Conservation (phyloP, 2,329 filamentous ascomycete genomes). For the Orbilia oligospora region DNA sequence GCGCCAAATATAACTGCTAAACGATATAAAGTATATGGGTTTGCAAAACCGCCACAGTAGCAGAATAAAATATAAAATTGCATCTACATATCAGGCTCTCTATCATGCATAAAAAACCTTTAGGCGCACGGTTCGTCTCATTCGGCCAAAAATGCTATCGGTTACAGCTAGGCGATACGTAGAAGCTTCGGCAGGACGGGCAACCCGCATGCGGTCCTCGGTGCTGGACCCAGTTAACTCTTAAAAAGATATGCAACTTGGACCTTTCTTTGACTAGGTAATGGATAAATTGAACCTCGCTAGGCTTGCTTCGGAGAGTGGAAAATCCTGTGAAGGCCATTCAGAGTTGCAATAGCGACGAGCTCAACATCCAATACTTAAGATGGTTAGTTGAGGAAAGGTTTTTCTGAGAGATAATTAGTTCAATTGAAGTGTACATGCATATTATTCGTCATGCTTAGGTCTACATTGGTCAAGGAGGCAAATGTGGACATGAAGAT, state of each 20-base stretch:
- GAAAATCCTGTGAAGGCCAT: slow-evolving; percentile 11
- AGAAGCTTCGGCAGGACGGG: slow-evolving; percentile 30
- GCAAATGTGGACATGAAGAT: slow-evolving; percentile 1
- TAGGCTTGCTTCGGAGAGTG: slow-evolving; percentile 29
- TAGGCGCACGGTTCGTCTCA: slow-evolving; percentile 25
- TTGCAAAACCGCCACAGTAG: slow-evolving; percentile 12
- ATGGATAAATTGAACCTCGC: slow-evolving; percentile 43
- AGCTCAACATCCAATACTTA: slow-evolving; percentile 9
- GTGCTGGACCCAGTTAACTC: background rate
- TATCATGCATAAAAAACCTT: slow-evolving; percentile 23
- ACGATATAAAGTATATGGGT: slow-evolving; percentile 4
- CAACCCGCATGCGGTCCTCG: slow-evolving; percentile 27
- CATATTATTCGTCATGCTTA: slow-evolving; percentile 4
- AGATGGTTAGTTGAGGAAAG: slow-evolving; percentile 18
- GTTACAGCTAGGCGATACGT: background rate
- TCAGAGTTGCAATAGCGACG: background rate
- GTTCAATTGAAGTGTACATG: background rate
- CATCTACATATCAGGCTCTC: slow-evolving; percentile 19
- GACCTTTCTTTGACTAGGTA: slow-evolving; percentile 6
- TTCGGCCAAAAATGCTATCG: slow-evolving; percentile 4
- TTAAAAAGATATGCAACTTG: background rate
- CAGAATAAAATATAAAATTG: slow-evolving; percentile 39
- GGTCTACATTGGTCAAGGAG: background rate
- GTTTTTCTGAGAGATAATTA: slow-evolving; percentile 37
- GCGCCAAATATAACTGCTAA: slow-evolving; percentile 47